Base-by-base conservation (phyloP, 352 stramenopile genomes). In the Globisporangium emineosum region DNA sequence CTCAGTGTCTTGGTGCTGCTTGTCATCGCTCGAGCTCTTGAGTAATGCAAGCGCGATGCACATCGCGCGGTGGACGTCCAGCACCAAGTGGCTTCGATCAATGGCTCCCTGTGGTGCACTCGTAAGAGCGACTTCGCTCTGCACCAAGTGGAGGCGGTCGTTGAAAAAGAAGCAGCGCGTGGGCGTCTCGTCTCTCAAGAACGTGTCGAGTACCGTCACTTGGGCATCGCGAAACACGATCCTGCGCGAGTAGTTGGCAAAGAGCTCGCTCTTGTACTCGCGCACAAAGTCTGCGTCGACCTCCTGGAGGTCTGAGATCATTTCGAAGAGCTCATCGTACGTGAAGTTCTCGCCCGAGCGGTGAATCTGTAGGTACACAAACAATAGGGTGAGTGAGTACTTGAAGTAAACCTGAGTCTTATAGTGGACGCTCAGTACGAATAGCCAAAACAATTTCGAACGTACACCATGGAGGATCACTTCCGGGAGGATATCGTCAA, bases 101-200 rank as follows among this genome's bases (percentile, higher is more conserved):
- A 91, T 63, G 9, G 17, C 23, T 32, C 15, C 47, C 51, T 32
- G 59, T 32, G 19, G 29, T 0, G 9, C n/a, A 35, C 8, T 1
- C 32, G 67, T 54, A 3, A 94, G 42, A 2, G 69, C 54, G 23
- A 94, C 78, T 62, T 94, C 85, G 19, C 81, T 92, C 65, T 94
- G 85, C 10, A 83, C 78, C 56, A 94, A 70, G 43, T 90, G 78
- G 40, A 88, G 65, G 7, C 85, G 78, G 50, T 92, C 72, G 23
- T 82, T 89, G 64, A 92, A 94, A 55, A 92, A 74, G 32, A 91
- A 89, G 32, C 75, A 88, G 25, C 85, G 77, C 35, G 81, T 81
- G 3, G 75, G 69, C 15, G 60, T 21, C 13, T 57, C 43, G 1
- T 52, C 70, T 0, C 83, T 68, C 29, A 90, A 60, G 37, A 76